Evolutionary conservation across 257 asterid species (phyloP).

Genomic region (Solanum appendiculatum): DNA sequence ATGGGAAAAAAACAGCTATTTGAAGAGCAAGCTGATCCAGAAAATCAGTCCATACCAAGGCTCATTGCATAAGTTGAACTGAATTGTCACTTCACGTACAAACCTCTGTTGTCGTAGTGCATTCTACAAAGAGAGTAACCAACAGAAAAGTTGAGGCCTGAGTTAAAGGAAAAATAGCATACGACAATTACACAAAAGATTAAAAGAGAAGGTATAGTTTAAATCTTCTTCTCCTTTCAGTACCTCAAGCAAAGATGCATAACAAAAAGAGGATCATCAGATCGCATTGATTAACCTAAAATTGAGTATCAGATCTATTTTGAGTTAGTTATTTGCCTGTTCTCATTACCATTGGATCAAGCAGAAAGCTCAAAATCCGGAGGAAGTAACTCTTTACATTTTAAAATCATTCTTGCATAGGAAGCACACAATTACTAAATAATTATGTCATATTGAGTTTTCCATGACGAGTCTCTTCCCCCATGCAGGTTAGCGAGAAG

Average conservation of each 20-base stretch:
- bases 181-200: neutral
- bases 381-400: neutral
- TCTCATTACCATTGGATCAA: neutral
- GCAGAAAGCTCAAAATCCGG: neutral
- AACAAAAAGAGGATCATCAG: neutral
- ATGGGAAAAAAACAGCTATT: neutral
- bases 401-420: neutral
- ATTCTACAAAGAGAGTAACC: slow-evolving; percentile 37
- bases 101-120: slow-evolving; percentile 86
- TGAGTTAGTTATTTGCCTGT: neutral
- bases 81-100: slow-evolving; percentile 86
- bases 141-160: neutral
- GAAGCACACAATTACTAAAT: neutral
- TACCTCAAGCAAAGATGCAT: neutral
- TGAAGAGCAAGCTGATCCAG: neutral
- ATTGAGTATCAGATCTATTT: neutral
- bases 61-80: slow-evolving; percentile 91
- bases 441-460: neutral
- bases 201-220: neutral
- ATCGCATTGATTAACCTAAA: neutral
- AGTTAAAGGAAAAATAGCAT: neutral
- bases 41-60: slow-evolving; percentile 62
- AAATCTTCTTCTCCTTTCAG: neutral
- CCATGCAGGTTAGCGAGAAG: neutral
- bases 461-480: neutral